Conservation (phyloP, 23 red algal species). For the Cyanidiococcus yangmingshanensis region DNA sequence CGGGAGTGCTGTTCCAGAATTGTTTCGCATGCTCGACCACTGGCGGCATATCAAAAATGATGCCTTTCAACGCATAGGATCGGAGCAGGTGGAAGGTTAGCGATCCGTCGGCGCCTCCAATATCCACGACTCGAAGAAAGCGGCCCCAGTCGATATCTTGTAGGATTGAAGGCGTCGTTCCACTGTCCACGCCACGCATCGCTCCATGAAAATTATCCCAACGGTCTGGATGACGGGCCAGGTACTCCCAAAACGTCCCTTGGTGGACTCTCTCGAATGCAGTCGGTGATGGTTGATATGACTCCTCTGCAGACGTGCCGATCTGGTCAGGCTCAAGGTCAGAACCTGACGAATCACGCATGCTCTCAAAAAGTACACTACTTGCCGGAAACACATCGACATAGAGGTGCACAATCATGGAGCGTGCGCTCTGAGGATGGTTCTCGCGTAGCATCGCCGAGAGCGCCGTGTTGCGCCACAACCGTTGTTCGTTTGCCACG, state of each 20-base stretch:
- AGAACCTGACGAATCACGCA: neutral
- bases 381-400: constrained; percentile 3
- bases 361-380: neutral
- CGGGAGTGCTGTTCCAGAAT: neutral
- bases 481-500: neutral
- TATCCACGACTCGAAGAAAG: neutral
- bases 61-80: neutral
- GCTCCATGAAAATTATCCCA: neutral
- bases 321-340: neutral
- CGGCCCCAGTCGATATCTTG: constrained; percentile 16
- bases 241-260: neutral
- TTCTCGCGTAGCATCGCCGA: constrained; percentile 6
- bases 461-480: neutral
- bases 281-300: neutral
- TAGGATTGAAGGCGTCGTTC: neutral
- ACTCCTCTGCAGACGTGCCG: neutral
- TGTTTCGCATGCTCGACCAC: neutral
- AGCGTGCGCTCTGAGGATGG: constrained; percentile 1
- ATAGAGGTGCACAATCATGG: neutral
- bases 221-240: neutral
- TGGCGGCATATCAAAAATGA: constrained; percentile 12
- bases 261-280: neutral
- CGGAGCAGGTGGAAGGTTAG: neutral
- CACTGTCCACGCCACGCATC: neutral
- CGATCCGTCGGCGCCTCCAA: neutral